Evolutionary conservation across 805 yeast genomes (phyloP), one percentile per base, ranked within the genome.

Genomic region (Candida endomychidarum): DNA sequence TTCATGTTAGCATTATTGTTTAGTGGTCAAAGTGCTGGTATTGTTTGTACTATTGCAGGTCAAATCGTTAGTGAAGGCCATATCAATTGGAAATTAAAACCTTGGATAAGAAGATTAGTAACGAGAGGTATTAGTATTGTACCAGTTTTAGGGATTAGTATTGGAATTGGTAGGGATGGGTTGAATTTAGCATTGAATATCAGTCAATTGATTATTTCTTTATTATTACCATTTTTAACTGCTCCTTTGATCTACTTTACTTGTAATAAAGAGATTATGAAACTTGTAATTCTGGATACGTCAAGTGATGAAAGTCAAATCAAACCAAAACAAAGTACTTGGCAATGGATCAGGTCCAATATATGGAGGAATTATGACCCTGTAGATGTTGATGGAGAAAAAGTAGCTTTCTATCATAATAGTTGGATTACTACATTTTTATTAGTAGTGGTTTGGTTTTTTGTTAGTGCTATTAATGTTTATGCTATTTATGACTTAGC

Each of bases 11-110:
- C 96, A 0, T 69, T 90, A 51, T 66, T 90, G 27, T 77, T 86
- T 43, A 83, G 93, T 42, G 96, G 96, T 5, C 89, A 86, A 54
- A 83, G 90, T 33, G 96, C 96, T 0, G 96, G 96, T 35, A 80
- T 90, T 30, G 90, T 89, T 2, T 89, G 96, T 58, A 90, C 97
- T 0, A 83, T 90, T 65, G 87, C 95, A 0, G 96, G 96, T 8
- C 95, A 90, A 61, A 81, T 90, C 51, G 96, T 90, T 2, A 78
- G 88, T 50, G 97, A 90, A 58, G 97, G 97, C 0, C 91, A 86
- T 54, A 67, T 90, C 27, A 75, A 81, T 38, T 89, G 96, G 96
- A 78, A 75, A 2, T 49, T 86, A 29, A 74, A 71, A 45, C 96
- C 96, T 3, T 83, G 95, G 86, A 53, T 82, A 36, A 74, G 96